phyloP scores from a whole-genome alignment of 257 asterid genomes.

The Primulina eburnea region DNA sequence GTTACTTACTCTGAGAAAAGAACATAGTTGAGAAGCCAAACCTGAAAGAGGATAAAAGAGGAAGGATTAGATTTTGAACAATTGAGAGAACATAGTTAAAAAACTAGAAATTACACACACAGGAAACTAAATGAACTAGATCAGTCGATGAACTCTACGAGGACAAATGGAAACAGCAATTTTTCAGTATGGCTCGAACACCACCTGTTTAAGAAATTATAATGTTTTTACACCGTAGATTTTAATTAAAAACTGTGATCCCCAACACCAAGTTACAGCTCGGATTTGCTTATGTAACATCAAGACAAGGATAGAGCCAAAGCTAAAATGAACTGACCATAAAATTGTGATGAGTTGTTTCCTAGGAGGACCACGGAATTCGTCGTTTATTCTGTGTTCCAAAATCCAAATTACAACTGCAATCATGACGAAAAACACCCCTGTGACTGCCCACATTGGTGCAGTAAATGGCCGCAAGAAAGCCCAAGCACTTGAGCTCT shows the following conservation, averaged over 20 bases:
- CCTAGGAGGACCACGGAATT: slow-evolving; percentile 61
- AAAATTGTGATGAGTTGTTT: slow-evolving; percentile 47
- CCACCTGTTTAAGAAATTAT: no score
- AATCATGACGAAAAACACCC: slow-evolving; percentile 37
- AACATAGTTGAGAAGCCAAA: slow-evolving; percentile 63
- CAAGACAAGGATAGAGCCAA: neutral
- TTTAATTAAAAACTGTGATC: no score
- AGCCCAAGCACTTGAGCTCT: slow-evolving; percentile 43
- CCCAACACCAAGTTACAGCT: no score
- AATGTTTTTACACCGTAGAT: no score
- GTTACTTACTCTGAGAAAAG: slow-evolving; percentile 48
- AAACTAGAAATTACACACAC: neutral
- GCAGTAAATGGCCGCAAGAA: slow-evolving; percentile 51
- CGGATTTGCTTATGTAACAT: no score
- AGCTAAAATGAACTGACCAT: slow-evolving; percentile 33
- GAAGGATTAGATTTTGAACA: neutral
- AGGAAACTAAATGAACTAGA: slow-evolving; percentile 1
- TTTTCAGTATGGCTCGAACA: no score
- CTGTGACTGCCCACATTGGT: slow-evolving; percentile 48
- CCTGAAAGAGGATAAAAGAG: slow-evolving; percentile 33
- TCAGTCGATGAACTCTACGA: neutral
- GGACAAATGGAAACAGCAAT: no score
- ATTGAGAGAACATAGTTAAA: neutral
- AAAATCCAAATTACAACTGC: slow-evolving; percentile 56
- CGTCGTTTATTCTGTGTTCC: slow-evolving; percentile 53